A percentile compares a stretch with the other conserved stretches of the same genome.
Evolutionary conservation across 2,329 filamentous ascomycete genomes (phyloP).

Genomic region (Hymenoscyphus occultus): DNA sequence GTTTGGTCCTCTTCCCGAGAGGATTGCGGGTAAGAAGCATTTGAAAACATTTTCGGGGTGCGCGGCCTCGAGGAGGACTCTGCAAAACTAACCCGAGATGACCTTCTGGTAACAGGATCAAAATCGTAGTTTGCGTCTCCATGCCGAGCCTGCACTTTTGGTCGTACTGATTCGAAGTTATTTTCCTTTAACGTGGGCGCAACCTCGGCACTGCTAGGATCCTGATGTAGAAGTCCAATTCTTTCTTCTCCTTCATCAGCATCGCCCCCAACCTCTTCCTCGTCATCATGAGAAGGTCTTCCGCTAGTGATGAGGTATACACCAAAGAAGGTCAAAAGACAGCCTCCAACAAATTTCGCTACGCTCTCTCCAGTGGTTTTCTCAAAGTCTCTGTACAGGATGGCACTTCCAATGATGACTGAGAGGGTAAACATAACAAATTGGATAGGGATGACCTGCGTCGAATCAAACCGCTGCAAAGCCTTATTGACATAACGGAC

Average conservation of each 20-base stretch:
- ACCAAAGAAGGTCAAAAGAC: conserved; percentile 86
- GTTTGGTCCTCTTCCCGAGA: conserved; percentile 21
- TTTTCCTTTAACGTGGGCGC: conserved; percentile 14
- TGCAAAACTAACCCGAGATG: conserved; percentile 32
- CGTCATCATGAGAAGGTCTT: conserved; percentile 56
- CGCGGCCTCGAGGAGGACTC: conserved; percentile 23
- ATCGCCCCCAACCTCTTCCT: conserved; percentile 54
- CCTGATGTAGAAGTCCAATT: conserved; percentile 57
- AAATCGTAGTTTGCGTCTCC: conserved; percentile 25
- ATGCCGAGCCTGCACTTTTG: conserved; percentile 14
- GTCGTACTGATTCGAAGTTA: conserved; percentile 17
- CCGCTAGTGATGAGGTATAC: conserved; percentile 97
- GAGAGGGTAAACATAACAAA: conserved; percentile 96
- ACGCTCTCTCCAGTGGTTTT: conserved; percentile 71
- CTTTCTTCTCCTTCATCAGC: conserved; percentile 64
- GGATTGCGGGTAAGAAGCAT: conserved; percentile 25
- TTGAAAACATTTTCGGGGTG: conserved; percentile 27
- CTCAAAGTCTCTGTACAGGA: conserved; percentile 94
- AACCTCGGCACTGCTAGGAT: conserved; percentile 29
- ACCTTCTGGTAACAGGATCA: conserved; percentile 23
- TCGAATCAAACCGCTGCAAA: conserved; percentile 91
- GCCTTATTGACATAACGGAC: conserved; percentile 93
- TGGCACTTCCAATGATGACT: conserved; percentile 89
- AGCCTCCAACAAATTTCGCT: conserved; percentile 84
- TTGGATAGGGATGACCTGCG: conserved; percentile 95